Conservation (phyloP, 305 asterid genomes). For the Solanum hybrid region DNA sequence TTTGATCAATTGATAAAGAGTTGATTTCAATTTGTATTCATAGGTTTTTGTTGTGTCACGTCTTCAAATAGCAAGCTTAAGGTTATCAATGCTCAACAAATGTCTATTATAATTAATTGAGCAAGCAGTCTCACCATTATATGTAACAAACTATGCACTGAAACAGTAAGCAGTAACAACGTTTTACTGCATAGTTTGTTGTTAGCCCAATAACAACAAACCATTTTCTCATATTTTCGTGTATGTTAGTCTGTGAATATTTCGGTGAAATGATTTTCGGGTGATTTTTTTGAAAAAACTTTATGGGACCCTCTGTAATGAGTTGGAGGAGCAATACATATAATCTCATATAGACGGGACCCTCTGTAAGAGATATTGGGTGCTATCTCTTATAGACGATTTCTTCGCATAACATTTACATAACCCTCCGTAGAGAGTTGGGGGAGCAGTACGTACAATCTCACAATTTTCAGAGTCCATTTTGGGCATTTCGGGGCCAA, state of each 20-base stretch:
- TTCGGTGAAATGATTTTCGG: fast-evolving
- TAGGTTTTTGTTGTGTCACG: not conserved
- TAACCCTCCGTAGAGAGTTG: not conserved
- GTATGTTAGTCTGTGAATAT: too few species aligned
- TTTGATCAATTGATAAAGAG: not conserved
- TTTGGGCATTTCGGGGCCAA: fast-evolving
- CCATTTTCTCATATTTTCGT: too few species aligned
- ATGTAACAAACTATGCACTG: too few species aligned
- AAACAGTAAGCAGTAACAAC: not conserved
- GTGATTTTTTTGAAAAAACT: too few species aligned
- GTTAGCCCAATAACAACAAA: not conserved
- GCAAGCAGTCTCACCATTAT: not conserved
- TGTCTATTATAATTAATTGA: not conserved
- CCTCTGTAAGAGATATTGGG: too few species aligned
- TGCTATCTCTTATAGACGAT: not conserved
- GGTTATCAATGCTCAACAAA: not conserved
- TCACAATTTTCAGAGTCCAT: not conserved
- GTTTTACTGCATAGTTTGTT: too few species aligned
- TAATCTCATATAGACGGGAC: too few species aligned
- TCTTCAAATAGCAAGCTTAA: not conserved
- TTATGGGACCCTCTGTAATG: too few species aligned
- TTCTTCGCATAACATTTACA: not conserved
- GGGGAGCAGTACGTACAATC: not conserved
- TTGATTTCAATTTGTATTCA: not conserved
- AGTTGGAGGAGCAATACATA: too few species aligned